Base-by-base conservation (phyloP, 2,329 filamentous ascomycete species). In the Diaporthe velutina region DNA sequence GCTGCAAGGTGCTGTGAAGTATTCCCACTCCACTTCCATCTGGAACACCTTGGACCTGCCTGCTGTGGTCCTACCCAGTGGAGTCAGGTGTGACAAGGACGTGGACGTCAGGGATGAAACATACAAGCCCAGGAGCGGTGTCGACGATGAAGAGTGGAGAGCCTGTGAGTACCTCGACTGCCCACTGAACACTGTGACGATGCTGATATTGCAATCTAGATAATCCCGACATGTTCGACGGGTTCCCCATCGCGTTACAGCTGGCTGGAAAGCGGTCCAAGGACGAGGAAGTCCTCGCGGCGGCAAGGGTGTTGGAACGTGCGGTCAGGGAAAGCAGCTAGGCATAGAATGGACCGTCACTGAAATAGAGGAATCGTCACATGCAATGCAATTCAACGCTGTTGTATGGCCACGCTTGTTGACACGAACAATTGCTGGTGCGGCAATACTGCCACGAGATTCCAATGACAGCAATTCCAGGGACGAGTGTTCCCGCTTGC, bases 31-130 rank as follows among this genome's bases (percentile, higher is more conserved):
- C 35, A 79, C 78, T 3, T 74, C 76, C 17, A 77, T 80, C 70
- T 80, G 76, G 74, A 79, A 78, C 45, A 75, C 78, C 13, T 54
- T 80, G 7, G 78, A 80, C 40, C 58, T 77, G 30, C 78, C 79
- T 22, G 68, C 74, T 48, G 68, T 58, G 22, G 73, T 79, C 12
- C 55, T 80, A 17, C 79, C 78, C 42, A 78, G 77, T 22, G 74
- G 74, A 13, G 10, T 76, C n/a, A 38, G 17, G 6, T 71, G 72
- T 30, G 73, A 76, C n/a, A 64, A 52, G 12, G 19, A 8, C 0
- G 38, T 74, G 45, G 74, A 76, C 66, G 70, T 38, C 52, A 72
- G 25, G 35, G 75, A 76, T 3, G 71, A 64, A 25, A 70, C 22
- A 1, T 74, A 76, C 30, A 33, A 35, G 42, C 75, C 70, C 9